Evolutionary conservation across 78 protist species (phyloP).

Genomic region (Diacronema lutheri): DNA sequence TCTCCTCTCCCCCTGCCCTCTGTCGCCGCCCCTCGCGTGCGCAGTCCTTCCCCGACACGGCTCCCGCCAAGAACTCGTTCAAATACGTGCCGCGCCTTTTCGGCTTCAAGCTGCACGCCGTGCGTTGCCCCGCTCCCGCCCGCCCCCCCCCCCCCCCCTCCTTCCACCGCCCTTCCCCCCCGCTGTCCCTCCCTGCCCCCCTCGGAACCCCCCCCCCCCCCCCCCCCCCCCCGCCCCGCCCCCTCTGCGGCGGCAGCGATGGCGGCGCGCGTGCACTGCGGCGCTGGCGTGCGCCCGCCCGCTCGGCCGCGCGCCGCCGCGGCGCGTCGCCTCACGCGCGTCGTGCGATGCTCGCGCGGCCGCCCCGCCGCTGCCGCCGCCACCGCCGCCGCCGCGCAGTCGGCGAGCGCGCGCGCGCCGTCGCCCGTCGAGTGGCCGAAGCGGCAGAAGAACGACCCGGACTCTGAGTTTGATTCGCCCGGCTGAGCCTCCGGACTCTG

Average conservation of each 20-base stretch:
- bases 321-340: too few relatives aligned
- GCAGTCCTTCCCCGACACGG: background rate
- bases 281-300: background rate
- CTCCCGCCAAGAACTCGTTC: slow-evolving; percentile 39
- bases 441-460: slow-evolving; percentile 16
- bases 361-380: too few relatives aligned
- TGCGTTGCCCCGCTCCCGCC: background rate
- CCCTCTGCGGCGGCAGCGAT: background rate
- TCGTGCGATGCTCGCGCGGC: too few relatives aligned
- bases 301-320: background rate
- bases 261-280: background rate
- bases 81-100: slow-evolving; percentile 78
- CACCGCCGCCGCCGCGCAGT: too few relatives aligned
- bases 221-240: background rate
- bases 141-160: background rate
- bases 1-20: too few relatives aligned
- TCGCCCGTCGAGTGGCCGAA: slow-evolving; percentile 4
- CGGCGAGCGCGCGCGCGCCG: too few relatives aligned
- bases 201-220: too few relatives aligned
- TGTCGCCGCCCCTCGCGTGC: too few relatives aligned
- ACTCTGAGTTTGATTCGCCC: background rate
- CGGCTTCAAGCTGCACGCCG: slow-evolving; percentile 76
- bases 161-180: too few relatives aligned
- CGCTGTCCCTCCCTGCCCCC: background rate
- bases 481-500: background rate